Conservation (phyloP, 306 rosid genomes). For the Acmispon strigosus region DNA sequence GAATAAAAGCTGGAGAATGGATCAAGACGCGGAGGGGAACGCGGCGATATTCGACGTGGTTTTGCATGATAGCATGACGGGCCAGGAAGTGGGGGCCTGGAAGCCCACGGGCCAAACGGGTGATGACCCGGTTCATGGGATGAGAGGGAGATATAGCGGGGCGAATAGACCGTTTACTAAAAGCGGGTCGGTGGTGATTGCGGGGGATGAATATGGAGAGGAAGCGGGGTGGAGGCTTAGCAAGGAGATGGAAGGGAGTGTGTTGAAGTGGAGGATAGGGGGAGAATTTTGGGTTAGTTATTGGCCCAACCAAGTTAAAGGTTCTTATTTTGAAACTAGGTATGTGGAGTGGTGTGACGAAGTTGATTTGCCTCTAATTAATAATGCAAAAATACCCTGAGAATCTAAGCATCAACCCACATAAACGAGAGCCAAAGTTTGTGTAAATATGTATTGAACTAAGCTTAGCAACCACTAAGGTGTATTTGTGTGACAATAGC, state of each 20-base stretch:
- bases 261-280: constrained; percentile 88
- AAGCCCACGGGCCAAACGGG: constrained; percentile 1
- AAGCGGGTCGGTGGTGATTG: constrained; percentile 63
- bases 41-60: constrained; percentile 71
- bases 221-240: constrained; percentile 71
- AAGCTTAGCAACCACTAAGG: background rate
- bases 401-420: background rate
- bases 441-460: background rate
- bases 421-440: background rate
- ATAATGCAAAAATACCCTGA: constrained; percentile 23
- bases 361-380: constrained; percentile 90
- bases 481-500: background rate
- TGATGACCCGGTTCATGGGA: constrained; percentile 11
- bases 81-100: constrained; percentile 52
- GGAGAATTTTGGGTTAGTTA: constrained; percentile 75
- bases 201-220: constrained; percentile 71
- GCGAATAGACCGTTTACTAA: constrained; percentile 50
- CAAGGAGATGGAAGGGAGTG: constrained; percentile 89
- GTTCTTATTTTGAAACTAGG: constrained; percentile 61
- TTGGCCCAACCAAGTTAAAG: constrained; percentile 44
- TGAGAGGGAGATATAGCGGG: constrained; percentile 35
- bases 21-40: constrained; percentile 82
- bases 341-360: constrained; percentile 88
- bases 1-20: constrained; percentile 74
- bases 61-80: constrained; percentile 48